Conservation (phyloP, 768 basidiomycete genomes). For the Suillus tomentosus region DNA sequence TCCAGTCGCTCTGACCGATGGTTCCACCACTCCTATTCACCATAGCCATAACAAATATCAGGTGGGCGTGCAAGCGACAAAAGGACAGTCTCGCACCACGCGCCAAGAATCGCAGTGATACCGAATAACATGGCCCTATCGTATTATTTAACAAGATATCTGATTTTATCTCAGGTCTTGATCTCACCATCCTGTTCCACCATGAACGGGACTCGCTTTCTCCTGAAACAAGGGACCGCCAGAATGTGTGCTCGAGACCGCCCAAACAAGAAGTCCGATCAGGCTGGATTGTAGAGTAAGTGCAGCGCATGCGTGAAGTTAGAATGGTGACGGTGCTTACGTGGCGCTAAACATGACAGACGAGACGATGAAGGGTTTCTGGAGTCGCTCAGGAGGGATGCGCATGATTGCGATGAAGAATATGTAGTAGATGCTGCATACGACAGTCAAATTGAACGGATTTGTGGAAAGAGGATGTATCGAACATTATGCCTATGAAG, state of each 20-base stretch:
- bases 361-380: not conserved
- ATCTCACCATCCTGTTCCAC: conserved; percentile 5
- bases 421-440: not conserved
- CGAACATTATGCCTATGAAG: conserved; percentile 2
- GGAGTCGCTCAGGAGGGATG: not conserved
- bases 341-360: not conserved
- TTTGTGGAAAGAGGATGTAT: not conserved
- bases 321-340: not conserved
- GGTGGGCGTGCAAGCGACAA: not conserved
- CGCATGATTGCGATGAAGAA: not conserved
- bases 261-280: conserved; percentile 23
- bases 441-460: not conserved
- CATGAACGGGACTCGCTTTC: conserved; percentile 12
- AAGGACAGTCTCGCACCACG: not conserved
- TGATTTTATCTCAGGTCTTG: not conserved
- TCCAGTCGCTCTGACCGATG: conserved; percentile 1
- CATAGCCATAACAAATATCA: not conserved
- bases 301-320: not conserved
- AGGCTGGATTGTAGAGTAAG: conserved; percentile 15
- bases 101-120: not conserved
- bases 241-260: conserved; percentile 17
- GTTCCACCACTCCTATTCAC: not conserved
- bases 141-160: not conserved
- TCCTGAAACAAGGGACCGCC: conserved; percentile 17
- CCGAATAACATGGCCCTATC: conserved; percentile 4